Percentiles rank a stretch among this genome's conserved stretches.
phyloP scores from a whole-genome alignment of 768 basidiomycete genomes.

The Amanita phalloides region DNA sequence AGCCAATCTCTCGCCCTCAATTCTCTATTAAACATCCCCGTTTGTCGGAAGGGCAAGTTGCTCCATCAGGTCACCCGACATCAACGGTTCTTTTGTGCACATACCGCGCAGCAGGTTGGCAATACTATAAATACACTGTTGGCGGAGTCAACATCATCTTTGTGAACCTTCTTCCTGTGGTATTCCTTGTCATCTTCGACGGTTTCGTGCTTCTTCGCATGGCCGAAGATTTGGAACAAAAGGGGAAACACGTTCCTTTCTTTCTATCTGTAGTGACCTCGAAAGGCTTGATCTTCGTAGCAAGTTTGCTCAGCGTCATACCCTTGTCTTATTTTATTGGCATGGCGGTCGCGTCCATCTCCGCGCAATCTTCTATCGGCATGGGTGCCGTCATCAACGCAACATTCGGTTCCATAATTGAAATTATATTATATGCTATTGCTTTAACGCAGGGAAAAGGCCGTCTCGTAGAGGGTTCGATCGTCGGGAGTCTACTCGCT shows the following conservation, averaged over 20 bases:
- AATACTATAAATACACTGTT: conserved; percentile 99
- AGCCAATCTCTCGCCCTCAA: conserved; percentile 20
- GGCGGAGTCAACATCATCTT: conserved; percentile 98
- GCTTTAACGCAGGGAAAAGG: conserved; percentile 89
- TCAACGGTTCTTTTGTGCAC: conserved; percentile 92
- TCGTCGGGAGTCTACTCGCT: conserved; percentile 90
- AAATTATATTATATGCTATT: conserved; percentile 87
- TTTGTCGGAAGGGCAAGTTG: conserved; percentile 78
- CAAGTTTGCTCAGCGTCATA: conserved; percentile 85
- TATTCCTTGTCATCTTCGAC: conserved; percentile 95
- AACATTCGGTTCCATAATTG: conserved; percentile 96
- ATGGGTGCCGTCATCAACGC: conserved; percentile 99
- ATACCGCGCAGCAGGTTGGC: conserved; percentile 78
- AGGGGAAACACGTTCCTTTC: conserved; percentile 46
- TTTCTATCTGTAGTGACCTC: conserved; percentile 63
- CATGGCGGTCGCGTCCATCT: conserved; percentile 98
- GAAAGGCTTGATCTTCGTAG: conserved; percentile 69
- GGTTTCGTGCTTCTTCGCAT: conserved; percentile 71
- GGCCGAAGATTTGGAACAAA: conserved; percentile 48
- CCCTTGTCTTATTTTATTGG: conserved; percentile 99
- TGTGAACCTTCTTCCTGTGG: conserved; percentile 86
- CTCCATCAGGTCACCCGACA: conserved; percentile 71
- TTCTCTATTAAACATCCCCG: conserved; percentile 65
- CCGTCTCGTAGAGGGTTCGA: conserved; percentile 91
- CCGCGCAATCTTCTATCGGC: conserved; percentile 96